phyloP scores from a whole-genome alignment of 2,329 filamentous ascomycete species.

The Ophiostoma himal-ulmi region DNA sequence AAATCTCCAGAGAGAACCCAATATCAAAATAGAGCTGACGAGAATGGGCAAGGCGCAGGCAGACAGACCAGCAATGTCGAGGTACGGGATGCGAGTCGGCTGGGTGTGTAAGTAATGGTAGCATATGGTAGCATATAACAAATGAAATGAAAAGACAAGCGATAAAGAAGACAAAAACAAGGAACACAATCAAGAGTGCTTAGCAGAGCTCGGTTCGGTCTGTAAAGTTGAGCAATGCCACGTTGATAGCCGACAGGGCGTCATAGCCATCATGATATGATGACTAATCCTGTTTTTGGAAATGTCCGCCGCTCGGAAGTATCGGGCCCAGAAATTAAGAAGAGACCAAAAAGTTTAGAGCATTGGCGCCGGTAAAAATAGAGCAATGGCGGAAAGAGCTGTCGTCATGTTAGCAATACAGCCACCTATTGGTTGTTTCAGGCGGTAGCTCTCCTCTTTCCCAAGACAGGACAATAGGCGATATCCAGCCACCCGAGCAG shows the following conservation, averaged over 20 bases:
- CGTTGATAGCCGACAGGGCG: neutral
- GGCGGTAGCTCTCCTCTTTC: neutral
- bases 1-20: neutral
- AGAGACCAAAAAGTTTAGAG: neutral
- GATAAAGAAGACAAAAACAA: neutral
- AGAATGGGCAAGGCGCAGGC: neutral
- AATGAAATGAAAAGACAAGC: neutral
- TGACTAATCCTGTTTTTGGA: neutral
- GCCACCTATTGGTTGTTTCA: neutral
- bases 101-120: too few relatives aligned
- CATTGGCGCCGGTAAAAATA: neutral
- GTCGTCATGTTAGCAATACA: neutral
- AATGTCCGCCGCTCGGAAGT: neutral
- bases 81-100: neutral
- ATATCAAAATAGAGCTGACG: neutral
- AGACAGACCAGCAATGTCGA: neutral
- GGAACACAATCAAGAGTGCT: neutral
- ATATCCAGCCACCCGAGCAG: neutral
- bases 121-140: neutral
- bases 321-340: neutral
- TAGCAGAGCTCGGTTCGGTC: neutral
- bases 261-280: neutral
- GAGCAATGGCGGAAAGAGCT: neutral
- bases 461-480: neutral
- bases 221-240: conserved; percentile 1